Percentiles rank a stretch among this genome's conserved stretches.
phyloP scores from a whole-genome alignment of 306 rosid species.

The Vachellia collinsii region DNA sequence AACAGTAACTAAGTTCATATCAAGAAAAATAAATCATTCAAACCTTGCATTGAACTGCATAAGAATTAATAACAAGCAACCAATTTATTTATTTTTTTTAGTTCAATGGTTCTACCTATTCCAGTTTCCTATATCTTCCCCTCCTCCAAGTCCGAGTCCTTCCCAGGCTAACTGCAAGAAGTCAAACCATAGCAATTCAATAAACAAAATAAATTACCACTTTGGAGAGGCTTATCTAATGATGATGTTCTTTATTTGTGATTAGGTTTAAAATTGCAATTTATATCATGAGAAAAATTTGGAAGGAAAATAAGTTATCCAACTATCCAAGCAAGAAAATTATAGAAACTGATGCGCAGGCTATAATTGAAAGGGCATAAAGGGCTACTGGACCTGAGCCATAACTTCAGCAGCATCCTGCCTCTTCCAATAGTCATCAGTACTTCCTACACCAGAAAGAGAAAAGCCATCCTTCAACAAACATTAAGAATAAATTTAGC shows the following conservation, averaged over 20 bases:
- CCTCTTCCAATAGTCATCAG: conserved; percentile 97
- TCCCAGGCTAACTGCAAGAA: conserved; percentile 83
- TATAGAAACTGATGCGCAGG: conserved; percentile 31
- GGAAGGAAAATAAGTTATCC: background rate
- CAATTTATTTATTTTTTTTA: background rate
- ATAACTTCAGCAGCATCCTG: conserved; percentile 90
- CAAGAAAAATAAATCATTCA: conserved; percentile 1
- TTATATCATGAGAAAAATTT: background rate
- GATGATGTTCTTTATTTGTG: conserved; percentile 13
- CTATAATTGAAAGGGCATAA: conserved; percentile 6
- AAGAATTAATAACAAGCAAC: background rate
- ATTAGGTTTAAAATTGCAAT: conserved; percentile 11
- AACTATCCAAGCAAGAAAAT: conserved; percentile 4
- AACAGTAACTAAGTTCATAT: conserved; percentile 19
- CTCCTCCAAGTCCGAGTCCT: conserved; percentile 97
- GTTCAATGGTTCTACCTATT: conserved; percentile 53
- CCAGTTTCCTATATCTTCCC: conserved; percentile 85
- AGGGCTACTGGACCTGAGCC: conserved; percentile 66
- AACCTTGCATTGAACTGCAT: background rate
- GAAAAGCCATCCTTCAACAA: conserved; percentile 18
- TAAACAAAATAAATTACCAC: conserved; percentile 12
- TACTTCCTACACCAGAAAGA: conserved; percentile 68
- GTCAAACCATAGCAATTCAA: conserved; percentile 24
- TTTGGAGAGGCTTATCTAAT: background rate
- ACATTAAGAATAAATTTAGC: conserved; percentile 16